Base-by-base conservation (phyloP, 108 stramenopile genomes). In the Chaetoceros tenuissimus region DNA sequence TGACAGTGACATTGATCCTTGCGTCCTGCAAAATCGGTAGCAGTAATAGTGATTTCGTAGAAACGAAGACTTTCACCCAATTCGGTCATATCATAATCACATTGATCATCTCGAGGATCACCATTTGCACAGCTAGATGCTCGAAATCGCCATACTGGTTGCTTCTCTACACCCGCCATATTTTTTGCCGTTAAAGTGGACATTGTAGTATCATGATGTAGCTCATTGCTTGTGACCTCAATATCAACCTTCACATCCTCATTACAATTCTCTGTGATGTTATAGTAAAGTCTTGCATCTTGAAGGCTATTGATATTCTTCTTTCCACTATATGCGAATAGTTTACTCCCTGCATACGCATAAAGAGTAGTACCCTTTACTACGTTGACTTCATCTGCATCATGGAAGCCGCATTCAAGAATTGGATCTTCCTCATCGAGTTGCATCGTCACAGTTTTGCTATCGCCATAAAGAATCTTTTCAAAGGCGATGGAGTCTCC, bases 21-120 rank as follows among this genome's bases (percentile, higher is more conserved):
- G n/a, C n/a, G n/a, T n/a, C 53, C 53, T 24, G 53, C 53, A 3
- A 26, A 22, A 53, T 53, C 53, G 20, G 53, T 24, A 26, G 24
- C 53, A 26, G 22, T 19, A 24, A 53, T 28, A 20, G 24, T 28
- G 27, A 53, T 53, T 3, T 53, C 53, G 27, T 53, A 53, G 24
- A 53, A 53, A 2, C 53, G n/a, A n/a, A n/a, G n/a, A n/a, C n/a
- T n/a, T n/a, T n/a, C n/a, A n/a, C n/a, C n/a, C n/a, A n/a, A n/a
- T n/a, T n/a, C n/a, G n/a, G n/a, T n/a, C n/a, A n/a, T n/a, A n/a
- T 25, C 5, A 25, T 26, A 22, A 27, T 53, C 24, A 26, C 24
- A 53, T 23, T 23, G 53, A 20, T 25, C 24, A 26, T 2, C 25
- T 23, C 53, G 27, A 28, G 24, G 19, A 53, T 24, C 22, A 26